These are phyloP conservation scores for Erysimum cheiranthoides DNA, from an alignment of 345 rosid genomes.

Conservation along the genomic window DNA sequence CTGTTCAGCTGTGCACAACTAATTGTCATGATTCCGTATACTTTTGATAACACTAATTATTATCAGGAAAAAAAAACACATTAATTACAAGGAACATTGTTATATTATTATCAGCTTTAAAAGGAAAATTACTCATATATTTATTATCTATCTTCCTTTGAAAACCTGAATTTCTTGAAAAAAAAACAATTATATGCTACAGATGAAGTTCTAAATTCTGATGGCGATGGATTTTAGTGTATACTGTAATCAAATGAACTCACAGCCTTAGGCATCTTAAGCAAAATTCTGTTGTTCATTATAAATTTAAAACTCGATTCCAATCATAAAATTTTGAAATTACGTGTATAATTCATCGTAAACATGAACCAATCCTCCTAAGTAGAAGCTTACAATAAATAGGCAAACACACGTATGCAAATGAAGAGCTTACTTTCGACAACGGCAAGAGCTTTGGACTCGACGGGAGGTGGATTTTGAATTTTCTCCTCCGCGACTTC, in stretches of 20 bases:
- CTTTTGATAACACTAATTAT: slow-evolving; percentile 24
- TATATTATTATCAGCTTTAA: background rate
- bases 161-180: slow-evolving; percentile 1
- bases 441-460: slow-evolving; percentile 64
- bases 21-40: slow-evolving; percentile 30
- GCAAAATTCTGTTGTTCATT: background rate
- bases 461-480: slow-evolving; percentile 49
- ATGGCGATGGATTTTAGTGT: background rate
- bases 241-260: background rate
- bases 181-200: background rate
- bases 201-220: background rate
- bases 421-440: slow-evolving; percentile 58
- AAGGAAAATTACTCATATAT: background rate
- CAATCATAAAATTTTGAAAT: background rate
- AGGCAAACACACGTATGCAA: background rate
- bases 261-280: background rate
- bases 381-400: background rate
- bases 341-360: background rate
- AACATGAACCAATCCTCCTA: slow-evolving; percentile 2
- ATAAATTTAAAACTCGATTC: background rate
- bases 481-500: slow-evolving; percentile 52
- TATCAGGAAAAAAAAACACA: background rate
- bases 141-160: background rate
- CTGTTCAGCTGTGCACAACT: slow-evolving; percentile 44
- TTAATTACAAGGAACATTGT: slow-evolving; percentile 11